Percentiles rank a stretch among this genome's conserved stretches.
Conservation (phyloP, 768 basidiomycete species). For the Phlegmacium glaucopus region DNA sequence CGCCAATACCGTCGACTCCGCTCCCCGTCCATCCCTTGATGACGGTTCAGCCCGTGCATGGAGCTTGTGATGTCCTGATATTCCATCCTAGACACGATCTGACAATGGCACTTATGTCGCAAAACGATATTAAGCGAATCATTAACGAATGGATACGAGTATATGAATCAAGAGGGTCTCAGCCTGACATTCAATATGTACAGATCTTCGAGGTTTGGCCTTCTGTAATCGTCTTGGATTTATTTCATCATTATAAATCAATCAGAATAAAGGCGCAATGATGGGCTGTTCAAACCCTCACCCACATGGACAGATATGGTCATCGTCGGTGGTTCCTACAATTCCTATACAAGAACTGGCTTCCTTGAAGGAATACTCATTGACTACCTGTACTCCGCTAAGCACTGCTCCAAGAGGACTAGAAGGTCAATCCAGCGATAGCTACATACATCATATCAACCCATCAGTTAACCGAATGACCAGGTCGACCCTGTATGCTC, state of each 20-base stretch:
- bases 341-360: constrained; percentile 65
- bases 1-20: constrained; percentile 54
- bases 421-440: constrained; percentile 25
- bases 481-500: constrained; percentile 64
- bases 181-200: constrained; percentile 74
- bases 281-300: constrained; percentile 97
- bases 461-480: neutral
- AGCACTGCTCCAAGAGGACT: constrained; percentile 52
- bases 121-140: constrained; percentile 57
- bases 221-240: neutral
- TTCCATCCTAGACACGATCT: constrained; percentile 87
- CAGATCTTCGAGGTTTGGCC: constrained; percentile 83
- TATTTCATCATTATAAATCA: neutral
- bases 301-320: constrained; percentile 91
- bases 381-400: constrained; percentile 27
- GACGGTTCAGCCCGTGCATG: constrained; percentile 64
- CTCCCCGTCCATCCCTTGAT: constrained; percentile 56
- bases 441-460: neutral
- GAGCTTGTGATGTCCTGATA: constrained; percentile 84
- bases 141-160: constrained; percentile 73
- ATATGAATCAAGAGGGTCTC: constrained; percentile 53
- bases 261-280: constrained; percentile 87
- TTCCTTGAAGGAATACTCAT: constrained; percentile 50
- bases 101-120: constrained; percentile 65
- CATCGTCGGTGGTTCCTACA: constrained; percentile 67